Evolutionary conservation across 345 rosid genomes (phyloP).

Genomic region (Jatropha curcas): DNA sequence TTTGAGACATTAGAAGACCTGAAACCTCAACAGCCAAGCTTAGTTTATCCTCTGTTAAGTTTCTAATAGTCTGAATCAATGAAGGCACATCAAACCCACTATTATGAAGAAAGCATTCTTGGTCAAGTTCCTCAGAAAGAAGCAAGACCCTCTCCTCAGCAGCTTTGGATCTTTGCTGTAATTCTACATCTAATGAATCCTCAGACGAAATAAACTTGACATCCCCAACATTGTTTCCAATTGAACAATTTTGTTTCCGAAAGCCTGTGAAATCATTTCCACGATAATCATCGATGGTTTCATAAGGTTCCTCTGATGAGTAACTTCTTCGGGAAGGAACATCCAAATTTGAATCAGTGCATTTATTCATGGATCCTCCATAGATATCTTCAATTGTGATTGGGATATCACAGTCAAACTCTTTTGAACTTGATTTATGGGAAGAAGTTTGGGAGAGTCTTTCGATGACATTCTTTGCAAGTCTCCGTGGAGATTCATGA

Average conservation of each 20-base stretch:
- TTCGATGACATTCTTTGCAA: slow-evolving; percentile 86
- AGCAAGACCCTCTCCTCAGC: slow-evolving; percentile 67
- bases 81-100: slow-evolving; percentile 61
- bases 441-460: slow-evolving; percentile 66
- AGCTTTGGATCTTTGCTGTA: slow-evolving; percentile 60
- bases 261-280: slow-evolving; percentile 38
- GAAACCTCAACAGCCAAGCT: slow-evolving; percentile 74
- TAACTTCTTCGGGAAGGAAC: slow-evolving; percentile 39
- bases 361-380: slow-evolving; percentile 49
- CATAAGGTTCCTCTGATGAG: slow-evolving; percentile 47
- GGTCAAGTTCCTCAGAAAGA: slow-evolving; percentile 70
- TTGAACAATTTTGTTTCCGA: slow-evolving; percentile 32
- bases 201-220: slow-evolving; percentile 38
- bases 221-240: slow-evolving; percentile 30
- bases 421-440: slow-evolving; percentile 51
- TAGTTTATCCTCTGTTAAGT: slow-evolving; percentile 62
- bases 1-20: slow-evolving; percentile 57
- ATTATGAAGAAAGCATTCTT: slow-evolving; percentile 54
- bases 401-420: slow-evolving; percentile 47
- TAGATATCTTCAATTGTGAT: slow-evolving; percentile 82
- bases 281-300: slow-evolving; percentile 31
- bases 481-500: slow-evolving; percentile 72
- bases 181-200: slow-evolving; percentile 53
- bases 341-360: slow-evolving; percentile 46
- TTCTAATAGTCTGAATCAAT: slow-evolving; percentile 57